Evolutionary conservation across 164 flowering plant species (phyloP).

Genomic region (Liriodendron chinense): DNA sequence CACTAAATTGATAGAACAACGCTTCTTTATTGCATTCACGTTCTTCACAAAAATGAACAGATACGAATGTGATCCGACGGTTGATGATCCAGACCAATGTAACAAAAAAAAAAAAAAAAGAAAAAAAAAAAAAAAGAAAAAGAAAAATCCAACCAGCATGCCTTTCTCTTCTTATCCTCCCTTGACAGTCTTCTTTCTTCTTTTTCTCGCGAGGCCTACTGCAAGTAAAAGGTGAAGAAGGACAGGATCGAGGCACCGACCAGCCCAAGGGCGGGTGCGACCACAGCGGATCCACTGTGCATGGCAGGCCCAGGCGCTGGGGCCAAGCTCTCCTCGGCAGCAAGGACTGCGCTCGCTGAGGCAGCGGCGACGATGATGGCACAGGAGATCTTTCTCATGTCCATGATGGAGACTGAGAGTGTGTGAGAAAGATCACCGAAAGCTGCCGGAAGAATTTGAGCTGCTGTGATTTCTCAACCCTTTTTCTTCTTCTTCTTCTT

Average conservation of each 20-base stretch:
- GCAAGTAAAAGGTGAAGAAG: constrained; percentile 33
- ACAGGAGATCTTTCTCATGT: constrained; percentile 19
- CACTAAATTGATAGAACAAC: too few species aligned
- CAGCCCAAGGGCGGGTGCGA: constrained; percentile 28
- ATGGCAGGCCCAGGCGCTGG: constrained; percentile 5
- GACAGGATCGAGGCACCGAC: constrained; percentile 38
- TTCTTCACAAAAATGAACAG: too few species aligned
- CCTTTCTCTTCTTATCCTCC: background rate
- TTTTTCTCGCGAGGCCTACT: constrained; percentile 14
- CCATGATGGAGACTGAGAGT: constrained; percentile 1
- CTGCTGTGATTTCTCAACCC: too few species aligned
- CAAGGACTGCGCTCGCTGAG: constrained; percentile 16
- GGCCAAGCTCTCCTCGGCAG: constrained; percentile 2
- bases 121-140: background rate
- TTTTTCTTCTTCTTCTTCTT: background rate
- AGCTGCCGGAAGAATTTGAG: background rate
- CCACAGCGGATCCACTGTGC: constrained; percentile 12
- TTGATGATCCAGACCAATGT: too few species aligned
- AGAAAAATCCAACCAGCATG: background rate
- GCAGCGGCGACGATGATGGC: constrained; percentile 13
- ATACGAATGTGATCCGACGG: too few species aligned
- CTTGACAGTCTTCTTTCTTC: background rate
- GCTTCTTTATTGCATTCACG: too few species aligned
- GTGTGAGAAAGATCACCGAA: constrained; percentile 6
- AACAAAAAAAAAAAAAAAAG: background rate